Conservation (phyloP, 148 eudicot genomes). For the Tetragonia tetragonoides region DNA sequence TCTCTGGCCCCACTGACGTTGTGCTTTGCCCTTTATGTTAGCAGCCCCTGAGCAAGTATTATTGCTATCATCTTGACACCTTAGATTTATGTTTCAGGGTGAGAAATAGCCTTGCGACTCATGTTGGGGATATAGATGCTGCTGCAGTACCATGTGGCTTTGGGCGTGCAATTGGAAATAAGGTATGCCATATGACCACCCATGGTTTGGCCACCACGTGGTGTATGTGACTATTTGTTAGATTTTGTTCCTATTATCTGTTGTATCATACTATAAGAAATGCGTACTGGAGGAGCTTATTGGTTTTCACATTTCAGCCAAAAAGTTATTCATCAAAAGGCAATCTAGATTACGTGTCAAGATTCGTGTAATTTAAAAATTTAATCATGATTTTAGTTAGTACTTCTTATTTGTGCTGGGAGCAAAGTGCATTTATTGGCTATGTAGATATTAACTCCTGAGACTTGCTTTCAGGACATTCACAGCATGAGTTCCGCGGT, state of each 20-base stretch:
- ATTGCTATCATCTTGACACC: constrained; percentile 8
- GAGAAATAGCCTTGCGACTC: constrained; percentile 54
- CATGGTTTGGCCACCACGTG: neutral
- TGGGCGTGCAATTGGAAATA: constrained; percentile 92
- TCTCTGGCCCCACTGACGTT: neutral
- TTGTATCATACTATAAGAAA: constrained; percentile 6
- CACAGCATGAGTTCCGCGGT: neutral
- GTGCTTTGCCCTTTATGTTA: neutral
- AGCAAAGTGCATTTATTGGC: neutral
- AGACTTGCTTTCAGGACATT: neutral
- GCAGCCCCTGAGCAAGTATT: neutral
- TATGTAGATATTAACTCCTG: neutral
- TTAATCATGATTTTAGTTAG: neutral
- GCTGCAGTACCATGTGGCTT: constrained; percentile 98
- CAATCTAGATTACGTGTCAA: neutral
- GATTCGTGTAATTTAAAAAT: neutral
- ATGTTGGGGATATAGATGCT: constrained; percentile 83
- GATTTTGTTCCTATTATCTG: neutral
- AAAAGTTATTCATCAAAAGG: neutral
- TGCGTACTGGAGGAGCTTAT: neutral
- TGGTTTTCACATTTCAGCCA: neutral
- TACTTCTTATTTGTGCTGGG: neutral
- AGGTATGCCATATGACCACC: constrained; percentile 52
- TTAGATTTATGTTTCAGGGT: constrained; percentile 51
- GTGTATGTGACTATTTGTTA: neutral